These are phyloP conservation scores for Codiaeum variegatum DNA, from an alignment of 441 rosid genomes.

Conservation along the genomic window DNA sequence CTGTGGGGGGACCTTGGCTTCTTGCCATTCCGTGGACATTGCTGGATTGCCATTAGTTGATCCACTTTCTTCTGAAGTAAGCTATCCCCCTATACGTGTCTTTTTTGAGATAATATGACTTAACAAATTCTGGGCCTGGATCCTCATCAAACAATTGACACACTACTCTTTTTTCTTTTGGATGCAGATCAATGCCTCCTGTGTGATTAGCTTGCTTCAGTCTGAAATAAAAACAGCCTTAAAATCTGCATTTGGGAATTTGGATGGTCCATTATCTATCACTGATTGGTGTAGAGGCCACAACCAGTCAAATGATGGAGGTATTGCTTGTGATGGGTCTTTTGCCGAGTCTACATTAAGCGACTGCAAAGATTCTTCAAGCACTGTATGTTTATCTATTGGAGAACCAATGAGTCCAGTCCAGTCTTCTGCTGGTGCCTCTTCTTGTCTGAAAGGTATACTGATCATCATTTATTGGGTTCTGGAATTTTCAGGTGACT, in stretches of 20 bases:
- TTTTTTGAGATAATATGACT: slow-evolving; percentile 12
- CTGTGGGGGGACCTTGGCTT: slow-evolving; percentile 97
- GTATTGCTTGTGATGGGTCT: slow-evolving; percentile 64
- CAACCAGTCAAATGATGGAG: slow-evolving; percentile 57
- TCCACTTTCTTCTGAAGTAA: slow-evolving; percentile 97
- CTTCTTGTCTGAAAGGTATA: slow-evolving; percentile 58
- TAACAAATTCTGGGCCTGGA: background rate
- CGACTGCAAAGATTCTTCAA: slow-evolving; percentile 71
- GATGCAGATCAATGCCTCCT: slow-evolving; percentile 80
- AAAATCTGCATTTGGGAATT: slow-evolving; percentile 80
- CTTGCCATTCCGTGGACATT: slow-evolving; percentile 92
- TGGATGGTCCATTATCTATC: slow-evolving; percentile 91
- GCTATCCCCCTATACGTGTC: slow-evolving; percentile 20
- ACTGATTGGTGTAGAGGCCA: slow-evolving; percentile 98
- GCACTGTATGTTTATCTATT: slow-evolving; percentile 40
- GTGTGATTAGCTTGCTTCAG: slow-evolving; percentile 81
- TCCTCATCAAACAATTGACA: slow-evolving; percentile 11
- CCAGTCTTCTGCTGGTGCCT: slow-evolving; percentile 49
- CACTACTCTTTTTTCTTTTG: slow-evolving; percentile 18
- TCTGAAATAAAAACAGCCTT: slow-evolving; percentile 88
- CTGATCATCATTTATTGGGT: slow-evolving; percentile 19
- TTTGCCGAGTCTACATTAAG: slow-evolving; percentile 65
- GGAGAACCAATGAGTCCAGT: slow-evolving; percentile 66
- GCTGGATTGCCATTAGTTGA: slow-evolving; percentile 94
- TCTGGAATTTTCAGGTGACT: slow-evolving; percentile 22